Conservation (phyloP, 129 eudicot species). For the Helianthus annuus region DNA sequence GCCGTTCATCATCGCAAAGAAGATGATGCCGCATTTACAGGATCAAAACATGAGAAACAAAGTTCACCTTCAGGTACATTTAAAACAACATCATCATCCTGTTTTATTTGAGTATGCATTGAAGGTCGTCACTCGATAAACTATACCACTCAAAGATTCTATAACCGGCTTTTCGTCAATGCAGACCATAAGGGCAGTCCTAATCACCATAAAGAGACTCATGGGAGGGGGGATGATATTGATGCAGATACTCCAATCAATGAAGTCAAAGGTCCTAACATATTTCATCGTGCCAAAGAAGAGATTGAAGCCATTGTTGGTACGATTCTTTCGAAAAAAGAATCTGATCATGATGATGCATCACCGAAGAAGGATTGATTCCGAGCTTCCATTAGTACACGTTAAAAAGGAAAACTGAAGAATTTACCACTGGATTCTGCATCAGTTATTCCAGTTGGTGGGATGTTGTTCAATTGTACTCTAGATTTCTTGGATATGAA, state of each 20-base stretch:
- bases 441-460: background rate
- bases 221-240: slow-evolving; percentile 66
- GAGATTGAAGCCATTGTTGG: slow-evolving; percentile 74
- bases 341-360: slow-evolving; percentile 25
- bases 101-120: background rate
- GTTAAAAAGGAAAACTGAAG: background rate
- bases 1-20: slow-evolving; percentile 56
- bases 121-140: background rate
- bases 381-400: slow-evolving; percentile 37
- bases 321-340: slow-evolving; percentile 65
- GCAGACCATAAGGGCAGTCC: slow-evolving; percentile 37
- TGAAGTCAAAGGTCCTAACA: slow-evolving; percentile 72
- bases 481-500: background rate
- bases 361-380: slow-evolving; percentile 55
- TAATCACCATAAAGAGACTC: slow-evolving; percentile 62
- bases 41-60: slow-evolving; percentile 31
- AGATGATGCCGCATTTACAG: slow-evolving; percentile 24
- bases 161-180: background rate
- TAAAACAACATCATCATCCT: slow-evolving; percentile 8
- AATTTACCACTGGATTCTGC: too few relatives aligned
- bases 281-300: slow-evolving; percentile 80
- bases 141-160: background rate
- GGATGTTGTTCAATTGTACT: slow-evolving; percentile 1
- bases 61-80: slow-evolving; percentile 39
- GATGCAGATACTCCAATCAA: slow-evolving; percentile 58